These are phyloP conservation scores for Pythium aquatile DNA, from an alignment of 352 stramenopile genomes.

Conservation along the genomic window DNA sequence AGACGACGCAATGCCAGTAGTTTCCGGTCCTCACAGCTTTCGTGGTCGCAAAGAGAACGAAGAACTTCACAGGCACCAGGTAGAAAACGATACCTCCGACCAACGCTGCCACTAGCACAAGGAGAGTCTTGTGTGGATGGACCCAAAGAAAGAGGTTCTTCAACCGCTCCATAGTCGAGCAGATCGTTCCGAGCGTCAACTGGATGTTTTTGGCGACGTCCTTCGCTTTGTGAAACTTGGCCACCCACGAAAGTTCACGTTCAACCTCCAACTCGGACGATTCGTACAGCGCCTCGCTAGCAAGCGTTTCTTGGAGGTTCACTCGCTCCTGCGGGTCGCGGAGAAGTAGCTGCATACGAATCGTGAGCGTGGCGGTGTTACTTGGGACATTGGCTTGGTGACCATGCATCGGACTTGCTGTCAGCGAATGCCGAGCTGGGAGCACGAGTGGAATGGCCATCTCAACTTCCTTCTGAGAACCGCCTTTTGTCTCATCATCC, in stretches of 20 bases:
- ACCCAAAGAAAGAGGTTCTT: conserved; percentile 45
- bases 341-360: conserved; percentile 33
- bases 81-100: conserved; percentile 22
- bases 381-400: too few relatives aligned
- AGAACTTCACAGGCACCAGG: conserved; percentile 29
- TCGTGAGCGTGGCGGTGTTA: conserved; percentile 20
- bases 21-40: conserved; percentile 35
- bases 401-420: too few relatives aligned
- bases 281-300: conserved; percentile 37
- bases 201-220: conserved; percentile 42
- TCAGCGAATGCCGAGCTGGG: conserved; percentile 1
- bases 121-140: conserved; percentile 36
- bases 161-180: conserved; percentile 29
- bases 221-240: conserved; percentile 45
- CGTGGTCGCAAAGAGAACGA: conserved; percentile 29
- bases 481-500: conserved; percentile 23
- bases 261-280: conserved; percentile 37
- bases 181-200: conserved; percentile 32
- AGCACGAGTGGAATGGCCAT: conserved; percentile 22
- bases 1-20: too few relatives aligned
- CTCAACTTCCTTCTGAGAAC: conserved; percentile 30
- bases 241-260: conserved; percentile 36
- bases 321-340: conserved; percentile 25
- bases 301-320: conserved; percentile 31
- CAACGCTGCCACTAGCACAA: conserved; percentile 20